Percentiles rank a stretch among this genome's conserved stretches.
phyloP scores from a whole-genome alignment of 768 basidiomycete species.

The Lactarius akahatsu region DNA sequence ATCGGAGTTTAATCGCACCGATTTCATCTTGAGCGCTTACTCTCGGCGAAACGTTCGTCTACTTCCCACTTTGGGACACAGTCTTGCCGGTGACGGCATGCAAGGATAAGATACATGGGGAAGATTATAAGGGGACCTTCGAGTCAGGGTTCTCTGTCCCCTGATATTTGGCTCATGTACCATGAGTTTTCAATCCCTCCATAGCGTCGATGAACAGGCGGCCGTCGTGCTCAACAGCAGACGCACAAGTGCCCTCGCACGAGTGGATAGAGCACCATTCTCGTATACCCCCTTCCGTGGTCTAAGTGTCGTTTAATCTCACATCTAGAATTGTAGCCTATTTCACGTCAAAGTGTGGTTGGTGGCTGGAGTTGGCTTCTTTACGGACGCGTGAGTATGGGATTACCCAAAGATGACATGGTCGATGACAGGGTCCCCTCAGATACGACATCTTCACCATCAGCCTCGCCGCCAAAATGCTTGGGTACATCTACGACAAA shows the following conservation, averaged over 20 bases:
- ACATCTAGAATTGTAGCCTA: slow-evolving; percentile 34
- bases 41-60: slow-evolving; percentile 12
- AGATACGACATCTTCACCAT: slow-evolving; percentile 89
- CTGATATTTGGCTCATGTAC: slow-evolving; percentile 6
- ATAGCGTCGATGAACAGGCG: not conserved
- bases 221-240: slow-evolving; percentile 54
- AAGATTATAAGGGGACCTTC: slow-evolving; percentile 10
- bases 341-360: slow-evolving; percentile 51
- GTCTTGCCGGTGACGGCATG: slow-evolving; percentile 13
- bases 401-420: not conserved
- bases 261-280: slow-evolving; percentile 86
- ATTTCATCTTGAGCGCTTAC: not conserved
- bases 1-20: not conserved
- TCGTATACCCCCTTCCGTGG: slow-evolving; percentile 49
- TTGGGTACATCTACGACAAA: slow-evolving; percentile 75
- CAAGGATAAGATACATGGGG: not conserved
- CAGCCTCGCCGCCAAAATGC: slow-evolving; percentile 79
- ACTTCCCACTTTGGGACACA: not conserved
- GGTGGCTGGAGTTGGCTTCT: slow-evolving; percentile 81
- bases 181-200: slow-evolving; percentile 20
- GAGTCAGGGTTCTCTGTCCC: not conserved
- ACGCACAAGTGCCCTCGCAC: slow-evolving; percentile 77
- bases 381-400: slow-evolving; percentile 70
- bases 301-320: not conserved
- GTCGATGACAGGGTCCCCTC: slow-evolving; percentile 2